Base-by-base conservation (phyloP, 106 monocot genomes). In the Phalaenopsis equestris region DNA sequence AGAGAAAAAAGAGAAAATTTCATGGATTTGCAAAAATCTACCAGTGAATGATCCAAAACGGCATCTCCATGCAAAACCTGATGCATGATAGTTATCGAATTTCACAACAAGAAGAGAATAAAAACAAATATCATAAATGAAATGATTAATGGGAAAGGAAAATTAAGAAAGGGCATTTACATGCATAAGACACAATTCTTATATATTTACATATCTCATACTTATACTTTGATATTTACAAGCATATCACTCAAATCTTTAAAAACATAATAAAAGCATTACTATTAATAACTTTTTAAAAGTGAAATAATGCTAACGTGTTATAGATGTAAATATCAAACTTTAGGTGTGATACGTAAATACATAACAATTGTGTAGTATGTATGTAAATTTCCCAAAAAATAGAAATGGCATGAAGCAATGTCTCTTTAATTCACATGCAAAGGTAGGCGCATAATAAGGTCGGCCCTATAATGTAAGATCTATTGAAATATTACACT, bases 11-110 rank as follows among this genome's bases (percentile, higher is more conserved):
- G 55, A 56, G 7, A 48, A 48, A 73, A 55, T 6, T 56, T 75
- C 5, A 46, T 30, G 15, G 19, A 8, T 24, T 76, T 48, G 61
- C 17, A 10, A 43, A 21, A 67, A 80, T 61, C 15, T 78, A 95
- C 95, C 93, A 84, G 90, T 67, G 73, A 65, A 75, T 88, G 72
- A 85, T 95, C 95, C 17, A 95, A 65, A 14, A 95, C 93, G 19
- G 95, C 95, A 86, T 95, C 95, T 58, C 95, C 95, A 78, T 95
- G 95, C 78, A 95, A 82, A 83, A 95, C 87, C 93, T 96, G 80
- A 10, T 82, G 80, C 67, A 49, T 42, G 17, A 14, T 76, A 30
- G 23, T n/a, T 11, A 76, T 23, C 21, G 52, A 76, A 76, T 18
- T 49, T 76, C 76, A 76, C 49, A 24, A 49, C 41, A 76, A 47